Conservation (phyloP, 441 rosid genomes). For the Mallotus japonicus region DNA sequence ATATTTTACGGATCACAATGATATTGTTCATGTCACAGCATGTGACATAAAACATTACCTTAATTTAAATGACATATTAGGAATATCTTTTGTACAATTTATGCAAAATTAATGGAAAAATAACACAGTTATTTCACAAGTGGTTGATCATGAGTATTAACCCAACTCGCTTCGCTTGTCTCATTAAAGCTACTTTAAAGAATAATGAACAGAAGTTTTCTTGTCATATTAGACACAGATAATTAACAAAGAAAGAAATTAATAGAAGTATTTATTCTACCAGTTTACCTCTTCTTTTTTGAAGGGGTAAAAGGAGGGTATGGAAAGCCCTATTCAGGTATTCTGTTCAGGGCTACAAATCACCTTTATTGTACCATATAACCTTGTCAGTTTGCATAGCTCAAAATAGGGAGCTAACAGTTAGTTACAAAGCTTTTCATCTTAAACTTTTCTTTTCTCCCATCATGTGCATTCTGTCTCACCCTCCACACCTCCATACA, state of each 20-base stretch:
- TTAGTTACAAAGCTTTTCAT: neutral
- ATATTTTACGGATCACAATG: too few species aligned
- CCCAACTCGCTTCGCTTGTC: too few species aligned
- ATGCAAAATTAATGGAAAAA: too few species aligned
- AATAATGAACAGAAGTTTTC: neutral
- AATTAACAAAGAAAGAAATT: neutral
- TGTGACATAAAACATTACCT: too few species aligned
- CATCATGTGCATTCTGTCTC: neutral
- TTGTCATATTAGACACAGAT: neutral
- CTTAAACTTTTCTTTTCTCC: neutral
- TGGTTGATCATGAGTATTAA: too few species aligned
- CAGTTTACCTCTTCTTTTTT: neutral
- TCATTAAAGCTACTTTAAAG: neutral
- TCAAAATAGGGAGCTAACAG: slow-evolving; percentile 1
- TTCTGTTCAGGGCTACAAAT: neutral
- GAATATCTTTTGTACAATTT: too few species aligned
- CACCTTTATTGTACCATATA: neutral
- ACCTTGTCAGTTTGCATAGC: neutral
- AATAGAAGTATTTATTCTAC: neutral
- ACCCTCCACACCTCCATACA: neutral
- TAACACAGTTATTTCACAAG: too few species aligned
- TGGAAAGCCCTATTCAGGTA: slow-evolving; percentile 9
- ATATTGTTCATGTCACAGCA: too few species aligned
- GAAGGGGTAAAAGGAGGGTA: neutral
- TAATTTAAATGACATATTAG: too few species aligned